A percentile compares a stretch with the other conserved stretches of the same genome.
Conservation (phyloP, 1,284 basidiomycete species). For the Marasmius tenuissimus region DNA sequence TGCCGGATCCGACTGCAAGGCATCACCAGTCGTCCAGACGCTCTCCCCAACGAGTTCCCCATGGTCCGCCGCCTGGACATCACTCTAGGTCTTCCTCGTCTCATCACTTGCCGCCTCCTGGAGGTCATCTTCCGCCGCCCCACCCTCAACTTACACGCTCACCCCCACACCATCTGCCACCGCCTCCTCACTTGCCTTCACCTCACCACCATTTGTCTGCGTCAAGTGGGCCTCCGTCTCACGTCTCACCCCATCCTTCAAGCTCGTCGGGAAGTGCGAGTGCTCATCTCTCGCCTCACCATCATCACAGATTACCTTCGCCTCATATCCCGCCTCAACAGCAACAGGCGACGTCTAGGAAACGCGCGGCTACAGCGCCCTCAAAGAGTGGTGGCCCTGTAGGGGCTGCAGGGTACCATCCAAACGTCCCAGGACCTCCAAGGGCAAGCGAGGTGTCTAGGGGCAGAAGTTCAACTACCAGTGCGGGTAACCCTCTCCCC, state of each 20-base stretch:
- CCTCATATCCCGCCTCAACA: background rate
- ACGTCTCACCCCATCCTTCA: background rate
- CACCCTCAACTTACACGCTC: background rate
- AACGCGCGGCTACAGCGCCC: background rate
- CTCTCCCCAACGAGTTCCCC: background rate
- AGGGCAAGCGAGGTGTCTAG: background rate
- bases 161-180: background rate
- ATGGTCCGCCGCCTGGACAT: background rate
- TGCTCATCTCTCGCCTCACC: background rate
- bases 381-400: background rate
- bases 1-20: slow-evolving; percentile 49
- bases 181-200: background rate
- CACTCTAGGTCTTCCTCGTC: background rate
- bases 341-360: background rate
- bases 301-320: background rate
- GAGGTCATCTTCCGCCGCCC: background rate
- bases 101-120: background rate
- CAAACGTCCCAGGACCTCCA: background rate
- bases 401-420: background rate
- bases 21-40: background rate
- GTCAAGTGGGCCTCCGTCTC: background rate
- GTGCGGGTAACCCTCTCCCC: background rate
- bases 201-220: background rate
- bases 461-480: background rate
- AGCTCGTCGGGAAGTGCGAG: background rate